Evolutionary conservation across 495 filamentous ascomycete species (phyloP).

Genomic region (Penicillium cataractarum): DNA sequence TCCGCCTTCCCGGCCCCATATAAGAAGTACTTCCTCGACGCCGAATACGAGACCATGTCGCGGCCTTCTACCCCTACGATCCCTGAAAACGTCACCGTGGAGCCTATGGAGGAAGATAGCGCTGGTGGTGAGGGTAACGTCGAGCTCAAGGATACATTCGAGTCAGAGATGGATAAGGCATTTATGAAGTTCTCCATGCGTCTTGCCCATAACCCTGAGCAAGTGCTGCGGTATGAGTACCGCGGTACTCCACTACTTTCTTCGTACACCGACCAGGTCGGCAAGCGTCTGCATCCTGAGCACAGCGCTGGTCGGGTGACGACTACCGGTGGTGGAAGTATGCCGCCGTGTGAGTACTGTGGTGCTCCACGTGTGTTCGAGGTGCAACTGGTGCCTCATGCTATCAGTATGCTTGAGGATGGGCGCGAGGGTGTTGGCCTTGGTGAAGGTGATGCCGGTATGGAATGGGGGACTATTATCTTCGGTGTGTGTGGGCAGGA

Average conservation of each 20-base stretch:
- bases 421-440: conserved; percentile 67
- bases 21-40: conserved; percentile 81
- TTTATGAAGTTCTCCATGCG: conserved; percentile 91
- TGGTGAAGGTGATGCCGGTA: conserved; percentile 67
- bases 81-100: conserved; percentile 57
- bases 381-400: conserved; percentile 86
- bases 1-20: conserved; percentile 69
- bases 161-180: conserved; percentile 78
- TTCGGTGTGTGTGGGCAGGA: conserved; percentile 79
- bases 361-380: conserved; percentile 80
- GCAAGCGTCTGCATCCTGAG: conserved; percentile 58
- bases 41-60: conserved; percentile 84
- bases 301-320: conserved; percentile 31
- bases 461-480: conserved; percentile 99
- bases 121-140: conserved; percentile 52
- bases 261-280: conserved; percentile 72
- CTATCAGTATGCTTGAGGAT: conserved; percentile 85
- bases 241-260: conserved; percentile 81
- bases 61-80: conserved; percentile 46
- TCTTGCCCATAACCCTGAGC: conserved; percentile 88
- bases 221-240: conserved; percentile 92
- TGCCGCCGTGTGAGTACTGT: conserved; percentile 80
- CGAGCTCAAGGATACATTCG: conserved; percentile 83
- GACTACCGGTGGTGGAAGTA: conserved; percentile 36
- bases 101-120: conserved; percentile 55